These are phyloP conservation scores for Leishmania major DNA, from an alignment of 208 protist genomes.

Conservation along the genomic window DNA sequence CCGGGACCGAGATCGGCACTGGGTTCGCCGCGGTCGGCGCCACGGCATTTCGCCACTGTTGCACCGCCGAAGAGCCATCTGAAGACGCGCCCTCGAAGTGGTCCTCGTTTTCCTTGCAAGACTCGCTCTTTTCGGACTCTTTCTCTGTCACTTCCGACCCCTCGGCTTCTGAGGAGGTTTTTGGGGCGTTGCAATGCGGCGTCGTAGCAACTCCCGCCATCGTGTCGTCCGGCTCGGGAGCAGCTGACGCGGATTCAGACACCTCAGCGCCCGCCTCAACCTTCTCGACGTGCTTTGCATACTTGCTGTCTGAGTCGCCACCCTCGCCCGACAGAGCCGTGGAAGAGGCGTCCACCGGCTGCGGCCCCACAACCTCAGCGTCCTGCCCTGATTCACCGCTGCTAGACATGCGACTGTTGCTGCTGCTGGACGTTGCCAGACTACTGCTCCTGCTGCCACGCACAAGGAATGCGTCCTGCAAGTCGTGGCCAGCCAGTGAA, in stretches of 20 bases:
- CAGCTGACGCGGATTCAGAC: neutral
- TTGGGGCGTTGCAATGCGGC: neutral
- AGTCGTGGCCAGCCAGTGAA: constrained; percentile 4
- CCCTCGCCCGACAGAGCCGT: neutral
- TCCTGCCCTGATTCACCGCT: neutral
- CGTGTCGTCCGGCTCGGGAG: neutral
- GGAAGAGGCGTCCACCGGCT: no score
- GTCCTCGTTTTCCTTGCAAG: neutral
- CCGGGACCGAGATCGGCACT: neutral
- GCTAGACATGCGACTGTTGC: neutral
- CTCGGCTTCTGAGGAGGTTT: neutral
- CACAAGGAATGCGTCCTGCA: constrained; percentile 15
- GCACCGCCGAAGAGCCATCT: neutral
- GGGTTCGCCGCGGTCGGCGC: neutral
- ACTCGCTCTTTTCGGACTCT: neutral
- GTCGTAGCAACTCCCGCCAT: neutral
- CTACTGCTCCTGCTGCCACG: constrained; percentile 14
- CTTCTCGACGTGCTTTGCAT: neutral
- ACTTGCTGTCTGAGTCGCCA: neutral
- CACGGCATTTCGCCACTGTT: neutral
- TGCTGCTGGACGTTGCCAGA: constrained; percentile 4
- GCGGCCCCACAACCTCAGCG: neutral
- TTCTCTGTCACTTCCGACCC: neutral
- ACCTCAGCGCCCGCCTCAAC: neutral
- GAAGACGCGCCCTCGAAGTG: constrained; percentile 6